Percentiles rank a stretch among this genome's conserved stretches.
These are phyloP conservation scores for Carex pumila DNA, from an alignment of 176 grass and related monocot species.

Conservation along the genomic window DNA sequence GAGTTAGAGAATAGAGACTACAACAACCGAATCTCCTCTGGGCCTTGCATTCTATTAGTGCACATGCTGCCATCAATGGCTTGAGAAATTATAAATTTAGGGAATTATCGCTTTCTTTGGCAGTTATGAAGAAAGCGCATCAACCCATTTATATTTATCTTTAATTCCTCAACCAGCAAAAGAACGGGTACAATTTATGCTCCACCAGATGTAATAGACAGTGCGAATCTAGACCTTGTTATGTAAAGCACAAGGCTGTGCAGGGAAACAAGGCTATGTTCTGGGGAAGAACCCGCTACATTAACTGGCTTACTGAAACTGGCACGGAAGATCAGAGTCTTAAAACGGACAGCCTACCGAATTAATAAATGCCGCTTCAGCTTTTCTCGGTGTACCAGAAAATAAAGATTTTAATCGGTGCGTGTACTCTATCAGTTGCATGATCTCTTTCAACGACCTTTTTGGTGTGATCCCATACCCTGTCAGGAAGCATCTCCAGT, in stretches of 20 bases:
- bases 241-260: not conserved
- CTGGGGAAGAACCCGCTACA: not conserved
- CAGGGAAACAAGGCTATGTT: not conserved
- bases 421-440: not conserved
- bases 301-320: not conserved
- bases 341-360: not conserved
- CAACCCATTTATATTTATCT: not conserved
- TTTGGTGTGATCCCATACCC: conserved; percentile 10
- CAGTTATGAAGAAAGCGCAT: not conserved
- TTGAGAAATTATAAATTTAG: not conserved
- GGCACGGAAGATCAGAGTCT: not conserved
- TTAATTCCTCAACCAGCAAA: not conserved
- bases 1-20: not conserved
- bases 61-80: not conserved
- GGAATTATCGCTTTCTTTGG: not conserved
- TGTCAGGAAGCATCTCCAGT: not conserved
- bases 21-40: not conserved
- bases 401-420: not conserved
- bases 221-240: not conserved
- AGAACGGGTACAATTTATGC: not conserved
- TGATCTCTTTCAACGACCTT: conserved; percentile 13
- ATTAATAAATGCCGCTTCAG: conserved; percentile 3
- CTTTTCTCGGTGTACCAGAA: conserved; percentile 14
- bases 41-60: not conserved
- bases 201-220: not conserved